These are phyloP conservation scores for Mercurialis annua DNA, from an alignment of 345 rosid genomes.

Conservation along the genomic window DNA sequence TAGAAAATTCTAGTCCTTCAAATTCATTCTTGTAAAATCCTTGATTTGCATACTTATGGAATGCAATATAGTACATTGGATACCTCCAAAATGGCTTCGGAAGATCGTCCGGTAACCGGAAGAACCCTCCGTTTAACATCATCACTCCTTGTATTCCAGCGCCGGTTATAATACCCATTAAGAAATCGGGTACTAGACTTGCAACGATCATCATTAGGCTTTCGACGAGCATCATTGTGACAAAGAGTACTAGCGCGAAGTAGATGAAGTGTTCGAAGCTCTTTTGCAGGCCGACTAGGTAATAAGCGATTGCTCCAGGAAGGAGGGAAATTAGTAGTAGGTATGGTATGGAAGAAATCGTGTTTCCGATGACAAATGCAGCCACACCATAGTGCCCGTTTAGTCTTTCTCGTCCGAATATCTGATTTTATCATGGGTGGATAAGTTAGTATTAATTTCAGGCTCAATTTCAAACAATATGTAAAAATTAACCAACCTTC, in stretches of 20 bases:
- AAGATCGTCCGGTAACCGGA: constrained; percentile 39
- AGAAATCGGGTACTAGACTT: constrained; percentile 46
- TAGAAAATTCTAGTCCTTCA: constrained; percentile 18
- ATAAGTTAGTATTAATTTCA: not conserved
- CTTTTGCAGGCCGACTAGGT: constrained; percentile 40
- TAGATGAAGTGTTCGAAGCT: constrained; percentile 35
- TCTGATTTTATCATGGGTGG: constrained; percentile 9
- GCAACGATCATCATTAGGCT: constrained; percentile 62
- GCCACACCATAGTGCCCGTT: constrained; percentile 55
- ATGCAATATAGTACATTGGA: constrained; percentile 42
- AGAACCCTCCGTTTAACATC: constrained; percentile 49
- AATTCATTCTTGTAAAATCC: constrained; percentile 38
- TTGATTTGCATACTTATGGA: constrained; percentile 33
- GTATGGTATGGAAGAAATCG: constrained; percentile 46
- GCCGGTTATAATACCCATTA: constrained; percentile 53
- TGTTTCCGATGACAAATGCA: constrained; percentile 46
- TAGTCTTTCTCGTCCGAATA: constrained; percentile 48
- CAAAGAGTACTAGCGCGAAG: constrained; percentile 36
- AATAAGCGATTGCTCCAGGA: constrained; percentile 50
- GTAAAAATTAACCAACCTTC: constrained; percentile 33
- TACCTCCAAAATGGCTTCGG: constrained; percentile 47
- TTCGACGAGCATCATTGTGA: constrained; percentile 41
- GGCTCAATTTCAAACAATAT: not conserved
- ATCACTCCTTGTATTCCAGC: constrained; percentile 53
- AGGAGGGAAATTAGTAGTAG: constrained; percentile 33